Evolutionary conservation across 345 rosid genomes (phyloP).

Genomic region (Eucalyptus rudis): DNA sequence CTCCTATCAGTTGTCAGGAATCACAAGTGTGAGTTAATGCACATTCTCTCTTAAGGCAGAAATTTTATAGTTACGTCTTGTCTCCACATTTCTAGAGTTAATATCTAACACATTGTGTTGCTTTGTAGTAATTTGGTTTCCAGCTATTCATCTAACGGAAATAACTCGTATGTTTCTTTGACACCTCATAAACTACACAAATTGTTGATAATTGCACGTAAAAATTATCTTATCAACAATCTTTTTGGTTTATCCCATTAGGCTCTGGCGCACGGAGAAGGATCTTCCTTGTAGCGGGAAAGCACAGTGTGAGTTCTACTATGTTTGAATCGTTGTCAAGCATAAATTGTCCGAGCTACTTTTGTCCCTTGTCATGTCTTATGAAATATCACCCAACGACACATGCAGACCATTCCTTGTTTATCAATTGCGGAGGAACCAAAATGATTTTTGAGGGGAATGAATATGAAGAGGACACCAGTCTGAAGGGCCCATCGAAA

Average conservation of each 20-base stretch:
- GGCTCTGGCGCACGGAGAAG: conserved; percentile 56
- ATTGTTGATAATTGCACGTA: neutral
- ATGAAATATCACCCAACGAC: neutral
- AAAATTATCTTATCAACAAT: neutral
- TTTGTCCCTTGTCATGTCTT: neutral
- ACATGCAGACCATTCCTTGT: conserved; percentile 49
- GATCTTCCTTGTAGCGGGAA: conserved; percentile 48
- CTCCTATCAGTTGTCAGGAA: conserved; percentile 22
- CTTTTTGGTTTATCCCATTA: neutral
- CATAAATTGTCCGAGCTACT: neutral
- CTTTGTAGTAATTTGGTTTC: conserved; percentile 60
- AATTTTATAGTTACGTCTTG: neutral
- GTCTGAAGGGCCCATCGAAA: conserved; percentile 6
- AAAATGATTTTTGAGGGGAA: neutral
- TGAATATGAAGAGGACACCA: conserved; percentile 41
- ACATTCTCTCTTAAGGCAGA: neutral
- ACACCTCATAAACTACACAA: too few relatives aligned
- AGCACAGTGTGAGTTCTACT: conserved; percentile 34
- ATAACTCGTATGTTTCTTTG: too few relatives aligned
- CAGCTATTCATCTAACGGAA: conserved; percentile 18
- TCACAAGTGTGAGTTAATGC: conserved; percentile 26
- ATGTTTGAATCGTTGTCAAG: neutral
- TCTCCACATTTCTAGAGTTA: neutral
- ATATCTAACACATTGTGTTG: neutral
- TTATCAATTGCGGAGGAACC: conserved; percentile 70